A percentile compares a stretch with the other conserved stretches of the same genome.
Evolutionary conservation across 2,329 filamentous ascomycete species (phyloP).

Genomic region (Ophiostoma pallidulum): DNA sequence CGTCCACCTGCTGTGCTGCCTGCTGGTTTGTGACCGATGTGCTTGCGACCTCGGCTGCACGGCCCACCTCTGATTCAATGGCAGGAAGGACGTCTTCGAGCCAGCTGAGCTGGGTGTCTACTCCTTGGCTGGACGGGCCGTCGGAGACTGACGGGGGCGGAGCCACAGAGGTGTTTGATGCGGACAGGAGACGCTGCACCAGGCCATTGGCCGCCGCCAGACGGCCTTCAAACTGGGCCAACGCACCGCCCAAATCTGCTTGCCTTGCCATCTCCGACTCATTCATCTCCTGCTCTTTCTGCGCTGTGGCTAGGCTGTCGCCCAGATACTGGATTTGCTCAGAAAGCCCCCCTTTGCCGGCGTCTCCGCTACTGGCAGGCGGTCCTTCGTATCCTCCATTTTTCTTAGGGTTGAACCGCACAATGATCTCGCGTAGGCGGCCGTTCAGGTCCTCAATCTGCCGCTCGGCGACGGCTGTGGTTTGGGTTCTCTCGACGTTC

Average conservation of each 20-base stretch:
- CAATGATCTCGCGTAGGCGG: constrained; percentile 56
- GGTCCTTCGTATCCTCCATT: constrained; percentile 37
- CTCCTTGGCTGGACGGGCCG: constrained; percentile 42
- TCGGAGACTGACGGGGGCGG: constrained; percentile 49
- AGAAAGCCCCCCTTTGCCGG: constrained; percentile 38
- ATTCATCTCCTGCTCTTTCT: constrained; percentile 40
- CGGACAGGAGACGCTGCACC: constrained; percentile 47
- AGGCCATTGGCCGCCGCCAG: constrained; percentile 55
- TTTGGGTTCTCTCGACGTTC: constrained; percentile 32
- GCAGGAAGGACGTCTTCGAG: constrained; percentile 51
- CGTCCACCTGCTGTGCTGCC: constrained; percentile 46
- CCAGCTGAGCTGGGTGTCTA: constrained; percentile 61
- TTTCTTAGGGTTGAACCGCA: constrained; percentile 50
- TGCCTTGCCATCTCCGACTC: constrained; percentile 16
- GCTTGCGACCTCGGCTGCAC: constrained; percentile 25
- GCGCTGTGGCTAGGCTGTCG: constrained; percentile 51
- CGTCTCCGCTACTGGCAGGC: constrained; percentile 28
- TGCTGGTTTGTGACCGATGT: constrained; percentile 26
- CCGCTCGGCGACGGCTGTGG: constrained; percentile 52
- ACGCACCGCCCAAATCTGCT: constrained; percentile 18
- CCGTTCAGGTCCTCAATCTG: constrained; percentile 60
- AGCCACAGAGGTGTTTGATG: constrained; percentile 33
- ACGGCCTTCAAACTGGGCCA: constrained; percentile 41
- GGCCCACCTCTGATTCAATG: constrained; percentile 35
- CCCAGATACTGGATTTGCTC: constrained; percentile 64